Evolutionary conservation across 2,329 filamentous ascomycete species (phyloP).

Genomic region (Epichloe sibirici): DNA sequence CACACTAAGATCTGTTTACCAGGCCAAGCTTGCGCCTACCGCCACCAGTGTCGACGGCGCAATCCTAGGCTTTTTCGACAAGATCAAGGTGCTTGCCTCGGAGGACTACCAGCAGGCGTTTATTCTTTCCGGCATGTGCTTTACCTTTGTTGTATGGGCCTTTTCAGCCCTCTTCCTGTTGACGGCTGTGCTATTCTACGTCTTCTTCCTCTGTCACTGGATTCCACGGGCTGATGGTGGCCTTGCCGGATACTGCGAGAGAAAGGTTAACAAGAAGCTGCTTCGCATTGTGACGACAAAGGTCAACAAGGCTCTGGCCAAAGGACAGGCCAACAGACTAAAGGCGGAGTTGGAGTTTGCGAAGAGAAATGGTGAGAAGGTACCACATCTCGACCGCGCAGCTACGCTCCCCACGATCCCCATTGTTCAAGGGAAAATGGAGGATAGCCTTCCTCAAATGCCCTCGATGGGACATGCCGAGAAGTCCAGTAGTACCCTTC

Average conservation of each 20-base stretch:
- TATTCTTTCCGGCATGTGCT: constrained; percentile 82
- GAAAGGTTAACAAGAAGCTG: constrained; percentile 80
- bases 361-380: constrained; percentile 40
- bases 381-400: constrained; percentile 35
- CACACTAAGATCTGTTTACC: constrained; percentile 76
- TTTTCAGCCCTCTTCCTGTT: constrained; percentile 66
- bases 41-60: constrained; percentile 44
- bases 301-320: constrained; percentile 77
- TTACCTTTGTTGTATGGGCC: constrained; percentile 81
- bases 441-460: constrained; percentile 43
- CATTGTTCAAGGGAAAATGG: constrained; percentile 19
- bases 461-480: constrained; percentile 47
- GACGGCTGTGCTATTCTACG: constrained; percentile 64
- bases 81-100: constrained; percentile 60
- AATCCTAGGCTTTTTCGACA: constrained; percentile 69
- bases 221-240: constrained; percentile 73
- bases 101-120: constrained; percentile 67
- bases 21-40: constrained; percentile 53
- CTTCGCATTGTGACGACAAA: constrained; percentile 75
- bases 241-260: constrained; percentile 73
- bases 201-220: constrained; percentile 86
- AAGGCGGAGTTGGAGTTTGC: constrained; percentile 38
- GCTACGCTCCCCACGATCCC: constrained; percentile 57
- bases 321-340: constrained; percentile 52
- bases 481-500: constrained; percentile 49